Evolutionary conservation across 2,329 filamentous ascomycete genomes (phyloP).

Genomic region (Aspergillus ochraceus): DNA sequence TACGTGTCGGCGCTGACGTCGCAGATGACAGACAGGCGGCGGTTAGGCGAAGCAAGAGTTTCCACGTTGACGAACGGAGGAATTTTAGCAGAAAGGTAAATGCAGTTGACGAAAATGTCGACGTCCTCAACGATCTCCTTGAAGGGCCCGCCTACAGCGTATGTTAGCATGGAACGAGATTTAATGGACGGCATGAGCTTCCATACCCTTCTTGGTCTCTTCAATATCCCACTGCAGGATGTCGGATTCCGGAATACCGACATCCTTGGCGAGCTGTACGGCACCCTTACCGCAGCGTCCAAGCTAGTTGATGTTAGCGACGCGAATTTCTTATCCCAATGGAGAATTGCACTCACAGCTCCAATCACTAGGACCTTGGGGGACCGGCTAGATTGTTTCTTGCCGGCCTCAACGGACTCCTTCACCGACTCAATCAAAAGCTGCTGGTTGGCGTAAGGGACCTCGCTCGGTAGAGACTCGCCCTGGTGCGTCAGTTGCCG

Average conservation of each 20-base stretch:
- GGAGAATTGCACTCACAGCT: constrained; percentile 47
- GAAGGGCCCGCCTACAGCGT: constrained; percentile 65
- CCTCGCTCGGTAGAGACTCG: constrained; percentile 63
- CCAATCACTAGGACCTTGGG: constrained; percentile 84
- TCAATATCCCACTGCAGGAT: constrained; percentile 76
- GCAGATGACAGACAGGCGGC: constrained; percentile 76
- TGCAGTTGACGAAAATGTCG: constrained; percentile 83
- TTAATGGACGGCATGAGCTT: neutral
- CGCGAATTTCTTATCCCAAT: neutral
- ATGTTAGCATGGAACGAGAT: constrained; percentile 15
- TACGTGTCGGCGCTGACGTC: constrained; percentile 61
- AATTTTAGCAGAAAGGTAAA: constrained; percentile 78
- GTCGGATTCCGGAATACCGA: constrained; percentile 68
- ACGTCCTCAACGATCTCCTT: constrained; percentile 67
- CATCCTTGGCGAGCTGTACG: constrained; percentile 73
- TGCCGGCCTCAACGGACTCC: constrained; percentile 65
- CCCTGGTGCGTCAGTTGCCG: constrained; percentile 73
- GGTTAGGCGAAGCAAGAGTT: constrained; percentile 64
- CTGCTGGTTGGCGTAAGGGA: constrained; percentile 65
- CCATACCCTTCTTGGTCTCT: constrained; percentile 67
- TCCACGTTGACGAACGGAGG: constrained; percentile 77
- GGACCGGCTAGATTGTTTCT: constrained; percentile 64
- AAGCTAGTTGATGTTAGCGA: constrained; percentile 25
- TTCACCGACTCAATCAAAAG: constrained; percentile 73
- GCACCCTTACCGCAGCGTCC: constrained; percentile 79